Base-by-base conservation (phyloP, 768 basidiomycete genomes). In the Serendipita indica region DNA sequence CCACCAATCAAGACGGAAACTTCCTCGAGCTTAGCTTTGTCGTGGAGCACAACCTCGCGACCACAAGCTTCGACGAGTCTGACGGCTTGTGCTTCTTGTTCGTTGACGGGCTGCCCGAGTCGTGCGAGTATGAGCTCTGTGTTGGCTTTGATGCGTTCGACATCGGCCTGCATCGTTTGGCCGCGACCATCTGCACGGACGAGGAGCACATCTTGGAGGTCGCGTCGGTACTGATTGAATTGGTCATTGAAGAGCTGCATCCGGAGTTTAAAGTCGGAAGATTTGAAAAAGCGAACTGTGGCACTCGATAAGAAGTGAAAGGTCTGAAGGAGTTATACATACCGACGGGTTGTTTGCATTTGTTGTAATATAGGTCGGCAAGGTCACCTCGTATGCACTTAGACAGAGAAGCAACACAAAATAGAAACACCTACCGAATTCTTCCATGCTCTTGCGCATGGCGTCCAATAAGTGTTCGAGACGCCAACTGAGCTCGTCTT, bases 311-410 rank as follows among this genome's bases (percentile, higher is more conserved):
- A 10, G n/a, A 30, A n/a, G 49, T 18, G 49, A n/a, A 27, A 2
- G 41, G 41, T 18, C 18, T 6, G 27, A n/a, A 4, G 3, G 25
- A 27, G 43, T 46, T 12, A 27, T 32, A 1, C 49, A 7, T 33
- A 54, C 49, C 49, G 2, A 54, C 32, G 22, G 49, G 49, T 33
- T 54, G 49, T 28, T 54, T 54, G 49, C 49, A 54, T 28, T 54
- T 54, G 32, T 54, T 54, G 32, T 54, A 54, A 28, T 54, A 54
- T 16, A 54, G 49, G 30, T 7, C 13, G 25, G 43, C 7, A 12
- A 46, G 14, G 25, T 14, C 7, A 14, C 35, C 12, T 10, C 35
- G 35, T 37, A 10, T 10, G 35, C 35, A 37, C 35, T 18, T 43
- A 25, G 41, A n/a, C 18, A 43, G 18, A n/a, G 0, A n/a, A 2